Base-by-base conservation (phyloP, 176 grass and related monocot species). In the Rhynchospora tenuis region DNA sequence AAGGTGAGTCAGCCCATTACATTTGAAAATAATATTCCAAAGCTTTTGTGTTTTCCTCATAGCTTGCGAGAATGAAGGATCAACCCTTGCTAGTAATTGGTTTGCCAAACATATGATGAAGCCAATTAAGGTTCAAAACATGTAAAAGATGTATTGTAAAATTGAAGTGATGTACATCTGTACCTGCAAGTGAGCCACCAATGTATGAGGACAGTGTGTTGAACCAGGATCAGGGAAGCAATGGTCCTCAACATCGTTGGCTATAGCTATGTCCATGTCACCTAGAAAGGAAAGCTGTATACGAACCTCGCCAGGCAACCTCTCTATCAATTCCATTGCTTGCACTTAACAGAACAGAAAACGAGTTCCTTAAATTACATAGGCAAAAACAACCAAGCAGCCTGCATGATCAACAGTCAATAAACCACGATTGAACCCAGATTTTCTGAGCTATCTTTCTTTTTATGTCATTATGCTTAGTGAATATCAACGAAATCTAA, bases 311-410 rank as follows among this genome's bases (percentile, higher is more conserved):
- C 82, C 86, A 88, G 44, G 73, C 86, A 54, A 79, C 86, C 85
- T 98, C 95, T 69, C 95, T 19, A 98, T 98, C 29, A 98, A 38
- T 65, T 98, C 95, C 95, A 98, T 98, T 17, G 95, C 95, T 93
- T 56, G 92, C 24, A 98, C 95, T 92, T 98, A 62, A 7, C 16
- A 28, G 19, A 10, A 20, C n/a, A 47, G 19, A 47, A 0, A 19
- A 83, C 14, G 28, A 16, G 19, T 72, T 67, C 38, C 17, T 67
- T 38, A 67, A 16, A 67, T 42, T 38, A 8, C 31, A 19, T 26
- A 17, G 10, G 12, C 33, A 14, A 17, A 67, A 38, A 2, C 14
- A 38, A 14, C 64, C n/a, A 73, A 24, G 5, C 22, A 22, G 20
- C 24, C 31, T 33, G 31, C 31, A 33, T 33, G 31, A 3, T 33